phyloP scores from a whole-genome alignment of 2,329 filamentous ascomycete species.

The Penicillium sp. region DNA sequence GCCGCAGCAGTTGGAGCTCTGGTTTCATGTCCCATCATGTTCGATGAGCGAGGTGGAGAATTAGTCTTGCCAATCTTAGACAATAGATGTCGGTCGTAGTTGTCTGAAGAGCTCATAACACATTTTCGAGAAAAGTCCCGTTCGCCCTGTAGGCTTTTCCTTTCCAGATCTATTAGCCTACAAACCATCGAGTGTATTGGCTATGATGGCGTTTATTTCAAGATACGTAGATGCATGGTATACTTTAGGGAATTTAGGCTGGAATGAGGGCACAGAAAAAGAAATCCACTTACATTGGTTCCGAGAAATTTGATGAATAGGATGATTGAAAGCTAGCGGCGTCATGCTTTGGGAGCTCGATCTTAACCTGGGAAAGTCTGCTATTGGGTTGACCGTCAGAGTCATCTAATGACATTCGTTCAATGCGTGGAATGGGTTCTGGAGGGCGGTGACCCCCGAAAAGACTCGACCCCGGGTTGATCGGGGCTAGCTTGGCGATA shows the following conservation, averaged over 20 bases:
- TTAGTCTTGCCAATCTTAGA: slow-evolving; percentile 60
- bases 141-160: slow-evolving; percentile 55
- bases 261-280: not conserved
- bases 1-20: slow-evolving; percentile 27
- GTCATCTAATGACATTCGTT: slow-evolving; percentile 36
- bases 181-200: not conserved
- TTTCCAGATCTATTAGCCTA: slow-evolving; percentile 13
- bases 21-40: slow-evolving; percentile 29
- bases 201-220: not conserved
- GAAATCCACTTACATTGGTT: slow-evolving; percentile 29
- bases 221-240: not conserved
- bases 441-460: slow-evolving; percentile 42
- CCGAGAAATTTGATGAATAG: slow-evolving; percentile 24
- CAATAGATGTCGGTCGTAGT: slow-evolving; percentile 60
- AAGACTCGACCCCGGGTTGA: slow-evolving; percentile 49
- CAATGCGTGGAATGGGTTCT: slow-evolving; percentile 29
- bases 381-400: slow-evolving; percentile 30
- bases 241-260: not conserved
- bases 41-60: slow-evolving; percentile 48
- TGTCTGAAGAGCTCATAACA: slow-evolving; percentile 57
- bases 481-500: slow-evolving; percentile 45
- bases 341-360: slow-evolving; percentile 29
- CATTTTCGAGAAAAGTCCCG: slow-evolving; percentile 55
- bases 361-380: slow-evolving; percentile 19
- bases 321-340: slow-evolving; percentile 31